Conservation (phyloP, 495 filamentous ascomycete genomes). For the Aspergillus cavernicola region DNA sequence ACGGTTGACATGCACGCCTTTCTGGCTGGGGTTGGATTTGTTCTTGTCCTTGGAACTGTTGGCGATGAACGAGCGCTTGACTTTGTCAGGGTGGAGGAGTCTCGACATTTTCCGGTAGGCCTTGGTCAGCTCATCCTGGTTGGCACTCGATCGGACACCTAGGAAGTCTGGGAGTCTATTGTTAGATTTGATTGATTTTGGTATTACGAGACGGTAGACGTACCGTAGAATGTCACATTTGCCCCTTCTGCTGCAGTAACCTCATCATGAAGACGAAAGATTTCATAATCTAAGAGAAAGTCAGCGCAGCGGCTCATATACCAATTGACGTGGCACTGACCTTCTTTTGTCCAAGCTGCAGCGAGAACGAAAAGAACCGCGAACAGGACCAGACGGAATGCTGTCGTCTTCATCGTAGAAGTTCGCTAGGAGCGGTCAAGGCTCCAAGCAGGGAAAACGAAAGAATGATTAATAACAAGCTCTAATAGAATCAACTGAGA, state of each 20-base stretch:
- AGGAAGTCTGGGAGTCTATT: slow-evolving; percentile 62
- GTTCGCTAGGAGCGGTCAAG: slow-evolving; percentile 23
- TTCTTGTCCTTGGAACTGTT: slow-evolving; percentile 61
- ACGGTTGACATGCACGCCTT: slow-evolving; percentile 65
- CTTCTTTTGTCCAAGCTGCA: slow-evolving; percentile 82
- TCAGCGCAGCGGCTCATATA: background rate
- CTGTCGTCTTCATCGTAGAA: slow-evolving; percentile 35
- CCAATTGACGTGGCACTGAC: slow-evolving; percentile 39
- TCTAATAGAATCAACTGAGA: background rate
- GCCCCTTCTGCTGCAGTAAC: slow-evolving; percentile 69
- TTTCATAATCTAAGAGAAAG: slow-evolving; percentile 75
- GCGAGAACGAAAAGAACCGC: slow-evolving; percentile 54
- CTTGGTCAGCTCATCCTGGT: slow-evolving; percentile 86
- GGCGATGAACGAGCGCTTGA: slow-evolving; percentile 74
- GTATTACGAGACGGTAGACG: no score
- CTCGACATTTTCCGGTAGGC: slow-evolving; percentile 85
- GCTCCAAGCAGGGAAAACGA: slow-evolving; percentile 15
- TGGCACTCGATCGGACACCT: slow-evolving; percentile 66
- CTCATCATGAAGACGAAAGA: slow-evolving; percentile 91
- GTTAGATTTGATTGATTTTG: background rate
- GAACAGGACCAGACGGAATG: slow-evolving; percentile 31
- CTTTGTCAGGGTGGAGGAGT: slow-evolving; percentile 89
- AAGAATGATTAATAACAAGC: background rate
- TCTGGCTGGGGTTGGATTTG: slow-evolving; percentile 51
- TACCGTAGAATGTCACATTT: slow-evolving; percentile 86